These are phyloP conservation scores for Calycina herbarum DNA, from an alignment of 2,329 filamentous ascomycete genomes.

Conservation along the genomic window DNA sequence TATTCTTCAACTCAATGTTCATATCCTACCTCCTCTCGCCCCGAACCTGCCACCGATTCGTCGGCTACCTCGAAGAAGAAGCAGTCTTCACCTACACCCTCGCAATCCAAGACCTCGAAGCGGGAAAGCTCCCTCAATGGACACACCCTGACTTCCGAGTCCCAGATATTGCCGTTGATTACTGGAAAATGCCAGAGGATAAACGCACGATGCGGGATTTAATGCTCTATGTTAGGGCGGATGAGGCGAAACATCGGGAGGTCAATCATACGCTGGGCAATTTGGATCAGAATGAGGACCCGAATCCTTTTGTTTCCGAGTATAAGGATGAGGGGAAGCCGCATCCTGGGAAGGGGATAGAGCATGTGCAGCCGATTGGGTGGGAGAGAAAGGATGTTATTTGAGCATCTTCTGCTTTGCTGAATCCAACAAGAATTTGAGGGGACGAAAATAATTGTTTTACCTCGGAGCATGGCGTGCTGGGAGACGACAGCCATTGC, in stretches of 20 bases:
- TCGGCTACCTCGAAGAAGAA: slow-evolving; percentile 96
- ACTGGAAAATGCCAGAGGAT: slow-evolving; percentile 92
- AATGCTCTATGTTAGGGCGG: slow-evolving; percentile 84
- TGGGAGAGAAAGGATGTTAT: slow-evolving; percentile 85
- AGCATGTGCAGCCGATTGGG: slow-evolving; percentile 63
- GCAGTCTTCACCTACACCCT: slow-evolving; percentile 94
- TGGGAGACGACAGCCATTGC: not conserved
- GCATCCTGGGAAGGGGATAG: slow-evolving; percentile 69
- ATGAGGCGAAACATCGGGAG: slow-evolving; percentile 85
- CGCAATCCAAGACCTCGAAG: slow-evolving; percentile 82
- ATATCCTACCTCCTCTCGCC: slow-evolving; percentile 83
- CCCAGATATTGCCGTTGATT: slow-evolving; percentile 85
- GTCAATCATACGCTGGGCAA: slow-evolving; percentile 96
- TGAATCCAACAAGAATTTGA: too few species aligned
- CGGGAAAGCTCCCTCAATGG: slow-evolving; percentile 83
- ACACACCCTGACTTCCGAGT: slow-evolving; percentile 65
- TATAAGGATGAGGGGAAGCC: slow-evolving; percentile 69
- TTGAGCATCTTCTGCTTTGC: slow-evolving; percentile 17
- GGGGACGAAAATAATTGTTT: too few species aligned
- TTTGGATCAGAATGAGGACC: slow-evolving; percentile 80
- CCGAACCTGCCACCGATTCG: slow-evolving; percentile 88
- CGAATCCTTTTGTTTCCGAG: slow-evolving; percentile 85
- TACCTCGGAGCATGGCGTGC: not conserved
- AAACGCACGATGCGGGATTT: slow-evolving; percentile 81
- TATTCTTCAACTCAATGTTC: slow-evolving; percentile 96